Conservation (phyloP, 345 rosid genomes). For the Balakata baccata region DNA sequence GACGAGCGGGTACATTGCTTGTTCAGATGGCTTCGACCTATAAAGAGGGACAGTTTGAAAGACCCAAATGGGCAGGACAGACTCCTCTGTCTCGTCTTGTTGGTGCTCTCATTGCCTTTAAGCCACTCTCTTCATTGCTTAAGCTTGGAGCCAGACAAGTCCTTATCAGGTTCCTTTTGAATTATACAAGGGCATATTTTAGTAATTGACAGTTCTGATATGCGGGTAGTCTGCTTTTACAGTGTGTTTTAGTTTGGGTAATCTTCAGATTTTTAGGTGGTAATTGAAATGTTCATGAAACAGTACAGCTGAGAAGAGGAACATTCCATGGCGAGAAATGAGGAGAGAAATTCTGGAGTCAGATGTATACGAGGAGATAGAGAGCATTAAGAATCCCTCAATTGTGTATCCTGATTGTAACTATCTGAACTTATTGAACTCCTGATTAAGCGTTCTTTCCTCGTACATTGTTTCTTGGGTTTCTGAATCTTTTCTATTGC, state of each 20-base stretch:
- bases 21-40: constrained; percentile 30
- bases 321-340: constrained; percentile 61
- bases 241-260: not conserved
- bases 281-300: constrained; percentile 19
- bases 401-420: constrained; percentile 57
- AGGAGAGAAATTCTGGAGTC: constrained; percentile 52
- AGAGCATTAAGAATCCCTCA: constrained; percentile 42
- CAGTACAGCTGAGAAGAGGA: constrained; percentile 64
- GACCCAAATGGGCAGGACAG: constrained; percentile 65
- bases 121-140: constrained; percentile 53
- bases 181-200: not conserved
- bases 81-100: constrained; percentile 57
- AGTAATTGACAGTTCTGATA: not conserved
- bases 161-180: constrained; percentile 44
- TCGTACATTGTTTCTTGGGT: not conserved
- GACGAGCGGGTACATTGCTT: constrained; percentile 9
- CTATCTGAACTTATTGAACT: constrained; percentile 6
- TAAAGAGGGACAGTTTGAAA: constrained; percentile 52
- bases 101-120: constrained; percentile 52
- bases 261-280: not conserved
- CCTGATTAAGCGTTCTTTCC: not conserved
- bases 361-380: constrained; percentile 58
- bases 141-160: constrained; percentile 66
- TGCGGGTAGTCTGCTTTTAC: not conserved
- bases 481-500: not conserved